Base-by-base conservation (phyloP, 768 basidiomycete species). In the Mycena sanguinolenta region DNA sequence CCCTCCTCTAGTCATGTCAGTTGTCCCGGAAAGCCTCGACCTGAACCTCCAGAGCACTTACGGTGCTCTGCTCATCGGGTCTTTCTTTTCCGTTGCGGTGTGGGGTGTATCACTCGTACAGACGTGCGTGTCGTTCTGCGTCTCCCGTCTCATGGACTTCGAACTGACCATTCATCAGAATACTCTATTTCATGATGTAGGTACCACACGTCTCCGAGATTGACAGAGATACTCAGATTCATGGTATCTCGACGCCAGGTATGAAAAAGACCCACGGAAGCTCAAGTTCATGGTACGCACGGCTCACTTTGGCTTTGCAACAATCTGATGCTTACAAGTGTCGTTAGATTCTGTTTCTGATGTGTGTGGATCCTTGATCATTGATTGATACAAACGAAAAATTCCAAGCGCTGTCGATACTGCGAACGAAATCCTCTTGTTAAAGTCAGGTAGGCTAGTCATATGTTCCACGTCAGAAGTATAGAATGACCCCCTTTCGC, bases 21-120 rank as follows among this genome's bases (percentile, higher is more conserved):
- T 42, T 58, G 34, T 27, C 7, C 64, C 64, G 10, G 32, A 12
- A 5, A 54, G 21, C 32, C 59, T 67, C 16, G 66, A 67, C 42
- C 49, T 67, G 59, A 67, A 67, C 32, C 66, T 67, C 4, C 59
- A 67, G 27, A 61, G 59, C 53, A 67, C 50, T 42, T 67, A 67
- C 25, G 66, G 66, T 34, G 21, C 32, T 9, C 59, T 67, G 17
- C 66, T 67, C 13, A 67, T 67, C 28, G 66, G 66, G 4, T 67
- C 59, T 36, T 67, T 67, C 42, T 25, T 67, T 27, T 67, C 66
- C 8, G 58, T 53, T 21, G 59, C 59, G 4, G 53, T 67, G 21
- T 67, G 66, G 66, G 66, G 66, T 7, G 53, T 67, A 27, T 61
- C 66, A 6, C 34, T 60, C 14, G 66, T 67, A 17, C 66, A 67